Evolutionary conservation across 305 asterid genomes (phyloP).

Genomic region (Fraxinus floribunda): DNA sequence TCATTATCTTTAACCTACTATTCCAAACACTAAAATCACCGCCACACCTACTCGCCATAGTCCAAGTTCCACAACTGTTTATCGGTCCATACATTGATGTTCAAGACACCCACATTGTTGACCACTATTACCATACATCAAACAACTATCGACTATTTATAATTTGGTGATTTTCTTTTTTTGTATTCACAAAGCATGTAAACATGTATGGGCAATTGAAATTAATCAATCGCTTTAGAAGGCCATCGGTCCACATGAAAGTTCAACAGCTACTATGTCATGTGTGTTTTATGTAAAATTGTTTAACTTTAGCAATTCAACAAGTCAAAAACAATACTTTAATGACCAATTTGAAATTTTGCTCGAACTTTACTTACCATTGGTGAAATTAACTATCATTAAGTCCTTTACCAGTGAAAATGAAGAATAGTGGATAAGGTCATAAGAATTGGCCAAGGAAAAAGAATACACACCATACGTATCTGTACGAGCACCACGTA

Average conservation of each 20-base stretch:
- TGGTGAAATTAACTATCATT: not conserved
- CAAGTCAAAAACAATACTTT: too few relatives aligned
- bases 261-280: not conserved
- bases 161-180: not conserved
- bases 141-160: too few relatives aligned
- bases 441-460: constrained; percentile 28
- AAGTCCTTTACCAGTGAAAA: constrained; percentile 6
- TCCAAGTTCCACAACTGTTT: not conserved
- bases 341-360: not conserved
- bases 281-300: not conserved
- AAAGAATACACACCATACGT: not conserved
- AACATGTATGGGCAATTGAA: not conserved
- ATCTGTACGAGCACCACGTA: constrained; percentile 17
- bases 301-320: not conserved
- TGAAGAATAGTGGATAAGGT: constrained; percentile 25
- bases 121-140: too few relatives aligned
- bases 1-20: not conserved
- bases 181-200: too few relatives aligned
- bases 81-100: not conserved
- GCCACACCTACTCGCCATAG: not conserved
- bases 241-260: not conserved
- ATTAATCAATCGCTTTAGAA: not conserved
- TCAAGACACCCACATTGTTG: not conserved
- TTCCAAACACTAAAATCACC: not conserved
- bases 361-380: not conserved